phyloP scores from a whole-genome alignment of 306 rosid species.

The Nissolia schottii region DNA sequence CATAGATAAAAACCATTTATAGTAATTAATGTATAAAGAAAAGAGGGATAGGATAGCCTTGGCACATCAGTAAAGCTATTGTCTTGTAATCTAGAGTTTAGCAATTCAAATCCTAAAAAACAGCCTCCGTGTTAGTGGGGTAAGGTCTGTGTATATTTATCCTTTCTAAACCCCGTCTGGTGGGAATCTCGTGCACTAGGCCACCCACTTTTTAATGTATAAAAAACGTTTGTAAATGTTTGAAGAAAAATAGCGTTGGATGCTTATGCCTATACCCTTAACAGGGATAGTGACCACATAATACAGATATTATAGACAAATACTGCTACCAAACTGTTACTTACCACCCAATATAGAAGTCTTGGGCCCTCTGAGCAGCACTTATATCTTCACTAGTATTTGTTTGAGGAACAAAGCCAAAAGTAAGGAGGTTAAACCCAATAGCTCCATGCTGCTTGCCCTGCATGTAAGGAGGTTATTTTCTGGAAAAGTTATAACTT shows the following conservation, averaged over 20 bases:
- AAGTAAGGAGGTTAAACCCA: conserved; percentile 41
- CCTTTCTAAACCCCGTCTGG: too few species aligned
- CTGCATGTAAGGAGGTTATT: conserved; percentile 26
- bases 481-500: not conserved
- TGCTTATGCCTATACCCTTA: not conserved
- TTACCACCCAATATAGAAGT: conserved; percentile 49
- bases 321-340: not conserved
- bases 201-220: too few species aligned
- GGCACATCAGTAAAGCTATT: too few species aligned
- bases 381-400: conserved; percentile 35
- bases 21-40: too few species aligned
- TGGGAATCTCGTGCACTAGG: too few species aligned
- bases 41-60: too few species aligned
- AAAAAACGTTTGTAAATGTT: too few species aligned
- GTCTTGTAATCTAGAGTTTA: too few species aligned
- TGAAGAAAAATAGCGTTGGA: not conserved
- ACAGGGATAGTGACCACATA: not conserved
- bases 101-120: too few species aligned
- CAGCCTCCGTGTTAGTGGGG: too few species aligned
- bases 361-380: conserved; percentile 44
- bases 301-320: not conserved
- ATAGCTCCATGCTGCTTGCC: conserved; percentile 48
- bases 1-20: not conserved
- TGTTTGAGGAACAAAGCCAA: conserved; percentile 36
- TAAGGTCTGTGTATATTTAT: too few species aligned